These are phyloP conservation scores for Penicillium aurantiogriseum DNA, from an alignment of 2,329 filamentous ascomycete species.

Conservation along the genomic window DNA sequence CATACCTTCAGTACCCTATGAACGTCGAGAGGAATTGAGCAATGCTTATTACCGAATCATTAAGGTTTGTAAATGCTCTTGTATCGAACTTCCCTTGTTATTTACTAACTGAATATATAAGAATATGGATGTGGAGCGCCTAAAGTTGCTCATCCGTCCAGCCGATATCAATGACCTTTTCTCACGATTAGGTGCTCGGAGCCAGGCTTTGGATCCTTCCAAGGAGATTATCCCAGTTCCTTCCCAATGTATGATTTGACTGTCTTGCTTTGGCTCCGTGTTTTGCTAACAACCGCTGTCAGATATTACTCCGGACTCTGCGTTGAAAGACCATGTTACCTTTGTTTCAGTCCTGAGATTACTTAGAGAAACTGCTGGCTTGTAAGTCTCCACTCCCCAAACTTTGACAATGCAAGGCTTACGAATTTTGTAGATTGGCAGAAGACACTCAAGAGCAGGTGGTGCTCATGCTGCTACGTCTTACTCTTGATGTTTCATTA, in stretches of 20 bases:
- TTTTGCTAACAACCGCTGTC: constrained; percentile 15
- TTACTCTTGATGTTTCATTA: constrained; percentile 38
- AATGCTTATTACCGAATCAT: constrained; percentile 60
- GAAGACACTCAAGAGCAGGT: constrained; percentile 32
- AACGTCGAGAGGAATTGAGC: constrained; percentile 56
- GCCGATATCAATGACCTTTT: constrained; percentile 55
- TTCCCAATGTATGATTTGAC: constrained; percentile 22
- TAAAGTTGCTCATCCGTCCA: constrained; percentile 39
- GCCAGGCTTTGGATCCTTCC: constrained; percentile 44
- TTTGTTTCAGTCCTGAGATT: constrained; percentile 38
- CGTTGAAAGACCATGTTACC: constrained; percentile 14
- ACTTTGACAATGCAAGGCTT: constrained; percentile 2
- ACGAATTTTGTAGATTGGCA: constrained; percentile 30
- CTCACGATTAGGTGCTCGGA: constrained; percentile 55
- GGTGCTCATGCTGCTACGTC: constrained; percentile 36
- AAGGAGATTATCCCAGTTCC: constrained; percentile 29
- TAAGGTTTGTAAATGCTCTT: constrained; percentile 42
- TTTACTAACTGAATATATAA: constrained; percentile 21
- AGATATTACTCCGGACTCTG: constrained; percentile 15
- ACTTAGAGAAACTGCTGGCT: constrained; percentile 30
- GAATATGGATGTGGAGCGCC: constrained; percentile 29
- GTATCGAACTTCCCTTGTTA: background rate
- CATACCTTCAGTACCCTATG: constrained; percentile 48
- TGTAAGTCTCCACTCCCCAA: constrained; percentile 23
- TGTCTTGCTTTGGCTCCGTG: background rate